phyloP scores from a whole-genome alignment of 305 asterid species.

The Nicotiana rustica region DNA sequence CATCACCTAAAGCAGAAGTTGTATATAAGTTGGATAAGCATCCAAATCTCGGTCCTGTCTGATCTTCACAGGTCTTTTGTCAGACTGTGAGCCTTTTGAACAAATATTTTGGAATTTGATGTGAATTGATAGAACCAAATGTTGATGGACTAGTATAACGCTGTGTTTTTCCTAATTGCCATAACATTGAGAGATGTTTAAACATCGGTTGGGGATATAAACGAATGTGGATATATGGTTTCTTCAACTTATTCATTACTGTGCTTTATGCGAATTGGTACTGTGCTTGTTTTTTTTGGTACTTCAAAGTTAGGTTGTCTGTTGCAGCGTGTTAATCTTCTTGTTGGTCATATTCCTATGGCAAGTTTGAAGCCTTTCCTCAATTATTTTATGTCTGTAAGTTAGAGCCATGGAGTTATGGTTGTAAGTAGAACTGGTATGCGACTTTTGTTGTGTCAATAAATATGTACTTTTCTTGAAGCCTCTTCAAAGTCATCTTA shows the following conservation, averaged over 20 bases:
- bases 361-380: not conserved
- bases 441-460: no score
- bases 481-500: no score
- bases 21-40: not conserved
- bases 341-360: not conserved
- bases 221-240: not conserved
- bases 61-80: not conserved
- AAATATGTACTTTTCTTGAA: no score
- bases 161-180: not conserved
- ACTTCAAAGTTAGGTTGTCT: not conserved
- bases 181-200: no score
- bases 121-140: not conserved
- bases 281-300: not conserved
- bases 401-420: no score
- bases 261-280: not conserved
- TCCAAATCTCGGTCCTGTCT: not conserved
- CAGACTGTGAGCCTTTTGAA: not conserved
- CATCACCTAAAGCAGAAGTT: slow-evolving; percentile 6
- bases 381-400: not conserved
- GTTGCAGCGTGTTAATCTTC: not conserved
- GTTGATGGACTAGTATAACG: not conserved
- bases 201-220: not conserved
- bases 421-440: no score
- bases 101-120: not conserved
- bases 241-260: not conserved